phyloP scores from a whole-genome alignment of 2,329 filamentous ascomycete species.

The Alternaria sp. region DNA sequence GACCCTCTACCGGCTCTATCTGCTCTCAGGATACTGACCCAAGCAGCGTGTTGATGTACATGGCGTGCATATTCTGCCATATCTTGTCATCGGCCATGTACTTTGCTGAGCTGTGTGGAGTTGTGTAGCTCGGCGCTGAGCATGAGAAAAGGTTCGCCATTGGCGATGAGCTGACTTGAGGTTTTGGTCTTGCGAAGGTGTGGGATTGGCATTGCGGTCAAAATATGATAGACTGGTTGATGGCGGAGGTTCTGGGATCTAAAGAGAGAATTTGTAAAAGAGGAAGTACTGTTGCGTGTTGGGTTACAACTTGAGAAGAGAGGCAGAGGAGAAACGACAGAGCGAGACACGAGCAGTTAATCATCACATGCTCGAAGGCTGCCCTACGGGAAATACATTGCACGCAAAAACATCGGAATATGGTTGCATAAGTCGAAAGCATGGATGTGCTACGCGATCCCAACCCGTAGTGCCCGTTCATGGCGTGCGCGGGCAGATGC shows the following conservation, averaged over 20 bases:
- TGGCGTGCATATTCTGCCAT: constrained; percentile 4
- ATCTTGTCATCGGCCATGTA: constrained; percentile 12
- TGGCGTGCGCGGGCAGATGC: neutral
- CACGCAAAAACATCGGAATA: neutral
- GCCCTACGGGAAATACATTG: neutral
- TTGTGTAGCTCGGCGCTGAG: constrained; percentile 14
- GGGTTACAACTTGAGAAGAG: neutral
- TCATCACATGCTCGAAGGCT: neutral
- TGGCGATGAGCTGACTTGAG: constrained; percentile 11
- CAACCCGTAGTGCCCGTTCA: neutral
- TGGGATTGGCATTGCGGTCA: constrained; percentile 13
- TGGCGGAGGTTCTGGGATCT: neutral
- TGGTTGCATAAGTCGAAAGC: neutral
- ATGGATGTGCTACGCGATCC: neutral
- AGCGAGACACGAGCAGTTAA: neutral
- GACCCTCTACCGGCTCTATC: constrained; percentile 55
- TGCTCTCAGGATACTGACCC: constrained; percentile 56
- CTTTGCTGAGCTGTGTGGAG: constrained; percentile 12
- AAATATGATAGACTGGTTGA: neutral
- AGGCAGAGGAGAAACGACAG: neutral
- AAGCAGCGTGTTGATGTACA: constrained; percentile 54
- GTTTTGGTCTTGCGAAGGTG: constrained; percentile 21
- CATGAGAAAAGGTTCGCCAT: constrained; percentile 13
- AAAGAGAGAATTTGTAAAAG: neutral
- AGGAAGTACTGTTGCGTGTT: neutral